Percentiles rank a stretch among this genome's conserved stretches.
phyloP scores from a whole-genome alignment of 768 basidiomycete genomes.

The Lentinula detonsa region DNA sequence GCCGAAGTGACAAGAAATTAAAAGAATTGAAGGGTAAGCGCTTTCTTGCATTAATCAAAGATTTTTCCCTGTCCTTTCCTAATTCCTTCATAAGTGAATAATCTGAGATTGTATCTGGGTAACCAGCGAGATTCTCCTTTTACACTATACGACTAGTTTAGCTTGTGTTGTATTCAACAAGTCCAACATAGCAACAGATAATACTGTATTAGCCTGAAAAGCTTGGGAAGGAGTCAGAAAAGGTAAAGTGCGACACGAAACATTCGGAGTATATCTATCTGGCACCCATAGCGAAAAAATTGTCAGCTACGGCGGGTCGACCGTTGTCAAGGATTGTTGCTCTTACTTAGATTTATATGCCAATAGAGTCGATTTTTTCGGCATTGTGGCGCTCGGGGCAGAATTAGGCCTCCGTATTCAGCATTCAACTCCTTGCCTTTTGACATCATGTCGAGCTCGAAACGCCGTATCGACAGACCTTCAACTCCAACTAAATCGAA shows the following conservation, averaged over 20 bases:
- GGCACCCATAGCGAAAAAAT: not conserved
- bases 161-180: not conserved
- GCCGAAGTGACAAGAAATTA: slow-evolving; percentile 2
- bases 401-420: not conserved
- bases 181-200: slow-evolving; percentile 1
- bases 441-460: slow-evolving; percentile 5
- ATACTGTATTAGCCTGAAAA: not conserved
- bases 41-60: slow-evolving; percentile 2
- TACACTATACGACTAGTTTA: not conserved
- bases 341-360: not conserved
- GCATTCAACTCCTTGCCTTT: not conserved
- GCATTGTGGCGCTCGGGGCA: slow-evolving; percentile 1
- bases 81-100: not conserved
- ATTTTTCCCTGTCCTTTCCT: not conserved
- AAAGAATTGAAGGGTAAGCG: slow-evolving; percentile 4
- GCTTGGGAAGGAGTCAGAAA: not conserved
- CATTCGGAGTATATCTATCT: not conserved
- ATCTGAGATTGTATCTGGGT: slow-evolving; percentile 6
- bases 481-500: not conserved
- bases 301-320: not conserved
- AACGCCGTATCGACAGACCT: not conserved
- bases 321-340: not conserved
- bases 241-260: not conserved
- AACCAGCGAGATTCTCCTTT: not conserved
- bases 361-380: not conserved